A percentile compares a stretch with the other conserved stretches of the same genome.
Evolutionary conservation across 2,329 filamentous ascomycete genomes (phyloP).

Genomic region (Xylaria digitata): DNA sequence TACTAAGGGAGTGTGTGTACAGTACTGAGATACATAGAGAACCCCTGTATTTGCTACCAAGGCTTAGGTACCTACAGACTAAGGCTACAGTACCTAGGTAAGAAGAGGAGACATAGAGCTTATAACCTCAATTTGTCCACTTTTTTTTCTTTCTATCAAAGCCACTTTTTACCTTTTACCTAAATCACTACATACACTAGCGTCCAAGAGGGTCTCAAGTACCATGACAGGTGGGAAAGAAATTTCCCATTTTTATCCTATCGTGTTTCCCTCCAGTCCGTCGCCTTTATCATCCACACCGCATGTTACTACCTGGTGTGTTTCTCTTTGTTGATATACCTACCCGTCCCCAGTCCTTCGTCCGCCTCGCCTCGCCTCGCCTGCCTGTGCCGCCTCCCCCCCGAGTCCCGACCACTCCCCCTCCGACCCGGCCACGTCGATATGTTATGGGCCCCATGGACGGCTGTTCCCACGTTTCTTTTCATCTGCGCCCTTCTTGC

Average conservation of each 20-base stretch:
- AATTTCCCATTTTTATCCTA: constrained; percentile 26
- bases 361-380: constrained; percentile 17
- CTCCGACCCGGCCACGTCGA: constrained; percentile 52
- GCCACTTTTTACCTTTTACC: constrained; percentile 17
- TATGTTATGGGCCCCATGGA: constrained; percentile 64
- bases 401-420: constrained; percentile 13
- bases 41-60: too few relatives aligned
- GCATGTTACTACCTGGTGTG: constrained; percentile 32
- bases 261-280: constrained; percentile 9
- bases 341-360: constrained; percentile 14
- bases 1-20: too few relatives aligned
- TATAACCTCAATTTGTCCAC: constrained; percentile 28
- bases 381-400: constrained; percentile 15
- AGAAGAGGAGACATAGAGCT: background rate
- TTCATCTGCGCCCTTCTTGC: constrained; percentile 57
- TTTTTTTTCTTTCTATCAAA: constrained; percentile 23
- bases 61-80: too few relatives aligned
- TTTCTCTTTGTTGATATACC: constrained; percentile 29
- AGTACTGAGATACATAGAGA: too few relatives aligned
- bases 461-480: constrained; percentile 58
- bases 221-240: constrained; percentile 27
- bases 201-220: constrained; percentile 30
- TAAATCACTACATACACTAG: background rate
- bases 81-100: too few relatives aligned
- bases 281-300: constrained; percentile 21